Evolutionary conservation across 1,139 yeast genomes (phyloP).

Genomic region (Scheffersomyces stambukii): DNA sequence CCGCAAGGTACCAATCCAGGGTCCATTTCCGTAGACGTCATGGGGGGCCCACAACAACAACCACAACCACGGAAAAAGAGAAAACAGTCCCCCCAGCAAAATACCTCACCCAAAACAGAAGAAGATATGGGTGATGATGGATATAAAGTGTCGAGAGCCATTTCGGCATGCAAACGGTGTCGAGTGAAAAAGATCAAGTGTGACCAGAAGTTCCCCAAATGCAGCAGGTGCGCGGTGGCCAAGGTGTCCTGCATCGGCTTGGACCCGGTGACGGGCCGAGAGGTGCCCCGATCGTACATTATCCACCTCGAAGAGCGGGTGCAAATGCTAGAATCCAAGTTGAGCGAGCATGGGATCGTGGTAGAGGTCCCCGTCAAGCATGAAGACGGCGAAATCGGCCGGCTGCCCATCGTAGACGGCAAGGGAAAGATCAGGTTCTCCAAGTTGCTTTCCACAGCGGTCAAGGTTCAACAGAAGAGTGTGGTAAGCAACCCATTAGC

Average conservation of each 20-base stretch:
- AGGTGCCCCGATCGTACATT: slow-evolving; percentile 78
- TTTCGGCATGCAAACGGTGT: slow-evolving; percentile 83
- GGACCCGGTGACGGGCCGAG: slow-evolving; percentile 86
- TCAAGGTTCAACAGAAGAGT: slow-evolving; percentile 47
- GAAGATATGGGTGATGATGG: no score
- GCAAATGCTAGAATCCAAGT: slow-evolving; percentile 46
- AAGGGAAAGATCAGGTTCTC: slow-evolving; percentile 54
- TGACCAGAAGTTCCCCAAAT: slow-evolving; percentile 78
- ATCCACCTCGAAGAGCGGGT: slow-evolving; percentile 68
- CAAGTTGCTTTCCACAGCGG: slow-evolving; percentile 69
- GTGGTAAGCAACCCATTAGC: slow-evolving; percentile 4
- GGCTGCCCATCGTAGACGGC: not conserved
- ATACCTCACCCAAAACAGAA: no score
- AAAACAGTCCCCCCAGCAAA: no score
- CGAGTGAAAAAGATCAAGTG: slow-evolving; percentile 76
- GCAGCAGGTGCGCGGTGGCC: slow-evolving; percentile 66
- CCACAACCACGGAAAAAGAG: no score
- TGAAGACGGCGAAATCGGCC: slow-evolving; percentile 30
- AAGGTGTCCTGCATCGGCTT: slow-evolving; percentile 74
- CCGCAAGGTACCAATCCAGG: no score
- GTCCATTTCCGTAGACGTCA: no score
- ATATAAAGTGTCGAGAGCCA: slow-evolving; percentile 49
- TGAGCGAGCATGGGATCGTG: slow-evolving; percentile 41
- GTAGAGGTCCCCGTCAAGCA: slow-evolving; percentile 1
- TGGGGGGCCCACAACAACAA: no score